These are phyloP conservation scores for Lavandula angustifolia DNA, from an alignment of 257 asterid genomes.

Conservation along the genomic window DNA sequence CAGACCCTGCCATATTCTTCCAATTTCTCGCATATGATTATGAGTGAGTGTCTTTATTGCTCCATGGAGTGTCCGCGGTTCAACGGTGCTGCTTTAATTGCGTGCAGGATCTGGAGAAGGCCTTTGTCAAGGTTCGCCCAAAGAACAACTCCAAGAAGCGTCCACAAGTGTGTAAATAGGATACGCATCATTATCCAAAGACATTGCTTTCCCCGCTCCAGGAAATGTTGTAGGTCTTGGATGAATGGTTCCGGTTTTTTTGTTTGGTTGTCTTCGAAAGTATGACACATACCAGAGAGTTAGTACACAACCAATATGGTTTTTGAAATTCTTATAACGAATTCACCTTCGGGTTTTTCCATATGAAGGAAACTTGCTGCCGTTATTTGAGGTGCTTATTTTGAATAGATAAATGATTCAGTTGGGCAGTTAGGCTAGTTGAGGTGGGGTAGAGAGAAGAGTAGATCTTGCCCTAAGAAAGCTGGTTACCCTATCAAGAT, in stretches of 20 bases:
- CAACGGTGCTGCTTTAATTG: constrained; percentile 7
- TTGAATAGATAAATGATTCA: no score
- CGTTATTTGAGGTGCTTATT: no score
- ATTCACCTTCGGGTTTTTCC: no score
- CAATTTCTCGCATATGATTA: constrained; percentile 11
- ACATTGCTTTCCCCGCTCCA: neutral
- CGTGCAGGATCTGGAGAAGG: constrained; percentile 71
- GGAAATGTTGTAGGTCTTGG: constrained; percentile 3
- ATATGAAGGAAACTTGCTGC: no score
- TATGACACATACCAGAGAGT: no score
- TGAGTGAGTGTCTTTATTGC: neutral
- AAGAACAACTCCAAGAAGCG: constrained; percentile 84
- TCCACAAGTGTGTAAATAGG: constrained; percentile 40
- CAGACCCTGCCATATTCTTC: neutral
- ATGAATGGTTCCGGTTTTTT: neutral
- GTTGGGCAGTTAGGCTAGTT: no score
- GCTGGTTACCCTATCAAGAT: no score
- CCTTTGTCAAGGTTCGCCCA: constrained; percentile 68
- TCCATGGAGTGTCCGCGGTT: constrained; percentile 17
- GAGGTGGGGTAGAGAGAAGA: no score
- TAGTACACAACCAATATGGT: no score
- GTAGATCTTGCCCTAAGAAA: no score
- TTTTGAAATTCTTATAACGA: no score
- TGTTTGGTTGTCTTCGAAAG: neutral
- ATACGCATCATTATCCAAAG: neutral